phyloP scores from a whole-genome alignment of 805 yeast genomes.

The Osmozyma mogii region DNA sequence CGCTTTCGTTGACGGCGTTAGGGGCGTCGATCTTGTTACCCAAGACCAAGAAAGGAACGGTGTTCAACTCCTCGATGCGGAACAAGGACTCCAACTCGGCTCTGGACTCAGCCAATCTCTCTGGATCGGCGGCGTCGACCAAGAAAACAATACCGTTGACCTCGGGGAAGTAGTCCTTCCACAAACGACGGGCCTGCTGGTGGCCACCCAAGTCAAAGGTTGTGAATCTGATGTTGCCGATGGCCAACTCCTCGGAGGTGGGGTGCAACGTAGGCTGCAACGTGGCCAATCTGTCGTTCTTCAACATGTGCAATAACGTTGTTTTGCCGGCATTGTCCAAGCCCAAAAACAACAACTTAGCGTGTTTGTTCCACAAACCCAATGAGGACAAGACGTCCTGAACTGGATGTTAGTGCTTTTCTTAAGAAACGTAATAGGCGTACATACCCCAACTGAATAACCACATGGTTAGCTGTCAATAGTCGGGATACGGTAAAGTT shows the following conservation, averaged over 20 bases:
- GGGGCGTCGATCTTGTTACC: conserved; percentile 97
- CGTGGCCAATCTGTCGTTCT: conserved; percentile 95
- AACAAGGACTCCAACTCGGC: conserved; percentile 91
- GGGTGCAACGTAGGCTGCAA: conserved; percentile 98
- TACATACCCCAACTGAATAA: conserved; percentile 33
- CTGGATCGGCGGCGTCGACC: conserved; percentile 96
- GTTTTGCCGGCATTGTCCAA: conserved; percentile 43
- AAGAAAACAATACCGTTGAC: conserved; percentile 95
- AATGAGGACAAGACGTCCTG: conserved; percentile 39
- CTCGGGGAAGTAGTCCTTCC: conserved; percentile 99
- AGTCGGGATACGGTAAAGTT: too few relatives aligned
- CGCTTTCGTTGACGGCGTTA: conserved; percentile 90
- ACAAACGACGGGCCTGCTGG: conserved; percentile 95
- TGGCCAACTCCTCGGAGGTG: conserved; percentile 95
- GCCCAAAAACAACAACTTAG: conserved; percentile 39
- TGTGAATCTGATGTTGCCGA: conserved; percentile 93
- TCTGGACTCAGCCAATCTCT: conserved; percentile 89
- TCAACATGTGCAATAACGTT: conserved; percentile 40
- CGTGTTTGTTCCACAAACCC: conserved; percentile 44
- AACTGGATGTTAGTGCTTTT: conserved; percentile 21
- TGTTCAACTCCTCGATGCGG: conserved; percentile 81
- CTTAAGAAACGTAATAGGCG: not conserved
- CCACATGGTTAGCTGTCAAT: too few relatives aligned
- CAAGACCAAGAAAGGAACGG: conserved; percentile 86
- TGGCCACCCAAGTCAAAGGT: conserved; percentile 99